Conservation (phyloP, 2,329 filamentous ascomycete genomes). For the Sporothrix dimorphospora region DNA sequence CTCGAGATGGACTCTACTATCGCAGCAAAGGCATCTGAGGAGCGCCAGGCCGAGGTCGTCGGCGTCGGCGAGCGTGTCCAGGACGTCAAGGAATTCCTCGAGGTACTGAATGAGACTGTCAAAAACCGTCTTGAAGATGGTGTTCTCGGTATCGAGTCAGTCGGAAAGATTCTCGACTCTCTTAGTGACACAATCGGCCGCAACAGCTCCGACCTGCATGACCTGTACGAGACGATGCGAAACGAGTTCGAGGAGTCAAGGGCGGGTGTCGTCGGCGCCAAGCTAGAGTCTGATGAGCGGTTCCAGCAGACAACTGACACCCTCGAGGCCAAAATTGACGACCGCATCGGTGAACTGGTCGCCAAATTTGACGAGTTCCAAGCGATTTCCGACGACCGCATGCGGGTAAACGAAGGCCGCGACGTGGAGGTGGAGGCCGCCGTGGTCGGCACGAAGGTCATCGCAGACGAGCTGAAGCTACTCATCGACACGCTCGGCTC, state of each 20-base stretch:
- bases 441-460: conserved; percentile 72
- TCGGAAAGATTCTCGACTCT: conserved; percentile 70
- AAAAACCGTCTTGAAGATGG: conserved; percentile 78
- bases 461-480: conserved; percentile 84
- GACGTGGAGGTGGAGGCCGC: conserved; percentile 73
- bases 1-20: conserved; percentile 69
- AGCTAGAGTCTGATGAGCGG: conserved; percentile 83
- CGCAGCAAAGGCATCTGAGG: conserved; percentile 77
- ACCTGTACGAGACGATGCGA: conserved; percentile 75
- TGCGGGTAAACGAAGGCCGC: conserved; percentile 72
- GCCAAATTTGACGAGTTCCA: conserved; percentile 89
- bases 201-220: conserved; percentile 68
- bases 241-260: conserved; percentile 86
- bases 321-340: conserved; percentile 61
- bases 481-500: conserved; percentile 84
- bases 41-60: conserved; percentile 81
- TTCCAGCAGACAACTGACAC: conserved; percentile 61
- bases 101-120: conserved; percentile 76
- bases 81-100: conserved; percentile 70
- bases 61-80: conserved; percentile 73
- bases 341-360: conserved; percentile 75
- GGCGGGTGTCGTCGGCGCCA: conserved; percentile 75
- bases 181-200: conserved; percentile 65
- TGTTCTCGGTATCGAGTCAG: conserved; percentile 68
- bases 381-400: conserved; percentile 70